phyloP scores from a whole-genome alignment of 495 filamentous ascomycete genomes.

The Tuber indicum region DNA sequence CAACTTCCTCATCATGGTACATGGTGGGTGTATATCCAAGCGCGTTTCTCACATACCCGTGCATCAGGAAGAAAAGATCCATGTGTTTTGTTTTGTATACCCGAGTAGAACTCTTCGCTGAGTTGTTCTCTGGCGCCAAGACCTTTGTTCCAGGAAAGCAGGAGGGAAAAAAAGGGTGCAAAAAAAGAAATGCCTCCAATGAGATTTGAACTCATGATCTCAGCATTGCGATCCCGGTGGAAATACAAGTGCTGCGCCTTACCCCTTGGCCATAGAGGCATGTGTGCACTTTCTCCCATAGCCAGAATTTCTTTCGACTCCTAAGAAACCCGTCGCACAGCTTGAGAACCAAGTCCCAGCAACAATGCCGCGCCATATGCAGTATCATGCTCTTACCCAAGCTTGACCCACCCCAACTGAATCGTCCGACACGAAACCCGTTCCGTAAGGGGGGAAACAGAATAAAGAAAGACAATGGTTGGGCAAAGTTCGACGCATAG shows the following conservation, averaged over 20 bases:
- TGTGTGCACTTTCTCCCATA: background rate
- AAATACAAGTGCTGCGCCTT: slow-evolving; percentile 5
- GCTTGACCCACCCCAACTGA: background rate
- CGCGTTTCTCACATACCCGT: background rate
- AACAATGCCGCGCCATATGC: background rate
- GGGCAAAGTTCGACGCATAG: background rate
- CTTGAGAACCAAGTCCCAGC: background rate
- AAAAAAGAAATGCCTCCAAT: slow-evolving; percentile 6
- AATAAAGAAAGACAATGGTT: background rate
- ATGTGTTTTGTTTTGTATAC: background rate
- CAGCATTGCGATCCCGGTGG: background rate
- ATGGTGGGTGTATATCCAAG: background rate
- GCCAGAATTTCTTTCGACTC: background rate
- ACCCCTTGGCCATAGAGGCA: slow-evolving; percentile 3
- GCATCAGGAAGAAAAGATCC: background rate
- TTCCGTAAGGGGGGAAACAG: background rate
- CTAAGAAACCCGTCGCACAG: background rate
- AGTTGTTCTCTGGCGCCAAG: background rate
- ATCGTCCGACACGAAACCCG: background rate
- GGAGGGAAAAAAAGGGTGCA: background rate
- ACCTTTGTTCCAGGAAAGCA: background rate
- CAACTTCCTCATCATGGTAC: background rate
- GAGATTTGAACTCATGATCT: slow-evolving; percentile 6
- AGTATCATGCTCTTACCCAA: background rate
- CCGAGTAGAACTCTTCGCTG: background rate